Conservation (phyloP, 495 filamentous ascomycete species). For the Trichocladium antarcticum region DNA sequence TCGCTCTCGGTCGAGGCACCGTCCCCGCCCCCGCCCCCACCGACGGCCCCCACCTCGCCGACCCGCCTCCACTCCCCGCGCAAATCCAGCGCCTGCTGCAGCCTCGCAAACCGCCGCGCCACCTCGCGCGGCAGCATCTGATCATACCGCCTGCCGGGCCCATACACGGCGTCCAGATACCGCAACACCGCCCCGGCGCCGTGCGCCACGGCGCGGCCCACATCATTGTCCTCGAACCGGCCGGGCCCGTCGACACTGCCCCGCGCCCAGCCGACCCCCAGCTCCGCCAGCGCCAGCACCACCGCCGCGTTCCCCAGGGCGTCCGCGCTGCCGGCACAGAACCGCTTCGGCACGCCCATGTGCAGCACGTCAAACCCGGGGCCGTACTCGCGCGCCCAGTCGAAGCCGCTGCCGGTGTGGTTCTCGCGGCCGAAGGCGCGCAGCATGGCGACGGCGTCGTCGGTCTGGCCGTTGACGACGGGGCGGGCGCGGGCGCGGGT, state of each 20-base stretch:
- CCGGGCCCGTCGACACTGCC: conserved; percentile 30
- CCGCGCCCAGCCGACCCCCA: conserved; percentile 43
- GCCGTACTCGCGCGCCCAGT: conserved; percentile 75
- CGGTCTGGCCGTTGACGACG: conserved; percentile 57
- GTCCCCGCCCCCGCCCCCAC: conserved; percentile 2
- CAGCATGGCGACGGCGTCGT: conserved; percentile 58
- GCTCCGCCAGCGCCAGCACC: conserved; percentile 46
- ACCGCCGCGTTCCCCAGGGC: conserved; percentile 47
- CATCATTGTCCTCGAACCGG: conserved; percentile 47
- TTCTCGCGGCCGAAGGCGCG: conserved; percentile 74
- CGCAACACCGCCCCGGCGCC: conserved; percentile 43
- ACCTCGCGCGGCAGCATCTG: conserved; percentile 24
- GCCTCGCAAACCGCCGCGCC: conserved; percentile 27
- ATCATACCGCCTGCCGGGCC: conserved; percentile 18
- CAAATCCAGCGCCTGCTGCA: conserved; percentile 32
- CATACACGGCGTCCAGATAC: conserved; percentile 45
- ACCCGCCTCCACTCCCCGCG: conserved; percentile 26
- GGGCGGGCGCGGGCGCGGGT: conserved; percentile 40
- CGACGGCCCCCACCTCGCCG: conserved; percentile 3
- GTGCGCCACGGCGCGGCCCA: conserved; percentile 33
- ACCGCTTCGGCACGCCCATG: conserved; percentile 40
- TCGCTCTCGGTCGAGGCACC: background rate
- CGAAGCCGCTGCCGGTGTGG: conserved; percentile 54
- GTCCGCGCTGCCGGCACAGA: conserved; percentile 44
- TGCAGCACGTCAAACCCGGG: conserved; percentile 82